phyloP scores from a whole-genome alignment of 2,329 filamentous ascomycete genomes.

The Polychaeton citri region DNA sequence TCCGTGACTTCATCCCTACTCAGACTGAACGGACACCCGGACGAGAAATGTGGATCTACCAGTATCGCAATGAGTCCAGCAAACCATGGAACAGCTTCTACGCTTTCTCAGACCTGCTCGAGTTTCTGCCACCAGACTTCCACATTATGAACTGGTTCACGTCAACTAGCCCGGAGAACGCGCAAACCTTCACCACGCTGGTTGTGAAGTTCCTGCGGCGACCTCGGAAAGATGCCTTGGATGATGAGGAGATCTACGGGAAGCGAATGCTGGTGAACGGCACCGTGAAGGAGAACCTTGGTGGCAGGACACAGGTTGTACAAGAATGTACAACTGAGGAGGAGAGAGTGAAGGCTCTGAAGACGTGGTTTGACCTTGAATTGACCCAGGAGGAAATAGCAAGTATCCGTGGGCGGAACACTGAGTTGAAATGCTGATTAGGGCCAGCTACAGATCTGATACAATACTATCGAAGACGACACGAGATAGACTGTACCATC shows the following conservation, averaged over 20 bases:
- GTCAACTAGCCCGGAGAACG: slow-evolving; percentile 33
- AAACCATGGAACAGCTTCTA: slow-evolving; percentile 48
- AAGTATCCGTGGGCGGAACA: slow-evolving; percentile 21
- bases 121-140: slow-evolving; percentile 50
- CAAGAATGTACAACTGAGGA: slow-evolving; percentile 28
- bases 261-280: slow-evolving; percentile 29
- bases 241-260: slow-evolving; percentile 20
- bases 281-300: slow-evolving; percentile 31
- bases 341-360: slow-evolving; percentile 28
- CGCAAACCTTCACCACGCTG: slow-evolving; percentile 42
- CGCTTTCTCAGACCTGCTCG: slow-evolving; percentile 46
- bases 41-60: slow-evolving; percentile 25
- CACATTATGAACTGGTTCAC: slow-evolving; percentile 45
- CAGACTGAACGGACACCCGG: neutral
- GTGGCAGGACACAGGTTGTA: slow-evolving; percentile 30
- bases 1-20: slow-evolving; percentile 2
- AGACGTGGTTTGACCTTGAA: slow-evolving; percentile 31
- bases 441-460: too few relatives aligned
- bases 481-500: too few relatives aligned
- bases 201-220: slow-evolving; percentile 26
- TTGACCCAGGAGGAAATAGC: slow-evolving; percentile 25
- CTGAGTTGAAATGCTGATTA: neutral
- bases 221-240: slow-evolving; percentile 3
- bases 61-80: slow-evolving; percentile 21
- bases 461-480: too few relatives aligned